Conservation (phyloP, 306 rosid genomes). For the Glycine latifolia region DNA sequence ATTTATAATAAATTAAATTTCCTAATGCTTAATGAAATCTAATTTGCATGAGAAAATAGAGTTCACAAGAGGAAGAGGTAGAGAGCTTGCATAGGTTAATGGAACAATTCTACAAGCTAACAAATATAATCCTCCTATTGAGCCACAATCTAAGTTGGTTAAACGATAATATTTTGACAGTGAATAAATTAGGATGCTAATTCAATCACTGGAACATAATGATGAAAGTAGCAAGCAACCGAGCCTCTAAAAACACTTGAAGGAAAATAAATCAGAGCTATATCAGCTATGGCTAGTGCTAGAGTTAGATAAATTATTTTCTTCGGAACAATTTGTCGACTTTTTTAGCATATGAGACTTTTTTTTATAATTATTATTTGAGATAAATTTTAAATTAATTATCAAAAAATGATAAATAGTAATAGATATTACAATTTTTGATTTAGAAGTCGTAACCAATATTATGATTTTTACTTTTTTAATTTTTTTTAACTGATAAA, state of each 20-base stretch:
- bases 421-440: too few relatives aligned
- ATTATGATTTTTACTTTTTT: too few relatives aligned
- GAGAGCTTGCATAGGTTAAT: too few relatives aligned
- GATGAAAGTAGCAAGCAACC: constrained; percentile 12
- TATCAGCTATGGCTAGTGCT: constrained; percentile 14
- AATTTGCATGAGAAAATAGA: neutral
- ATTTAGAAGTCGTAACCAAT: too few relatives aligned
- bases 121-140: too few relatives aligned
- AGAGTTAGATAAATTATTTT: neutral
- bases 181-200: neutral
- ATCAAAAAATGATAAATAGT: too few relatives aligned
- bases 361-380: too few relatives aligned
- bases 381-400: too few relatives aligned
- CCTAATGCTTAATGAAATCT: neutral
- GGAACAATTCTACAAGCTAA: too few relatives aligned
- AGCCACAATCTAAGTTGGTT: neutral
- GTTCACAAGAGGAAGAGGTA: neutral
- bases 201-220: neutral
- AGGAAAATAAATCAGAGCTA: neutral
- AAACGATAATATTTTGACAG: neutral
- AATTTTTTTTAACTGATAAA: too few relatives aligned
- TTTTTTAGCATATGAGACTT: too few relatives aligned
- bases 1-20: neutral
- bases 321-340: too few relatives aligned
- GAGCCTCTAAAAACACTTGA: neutral